Base-by-base conservation (phyloP, 2,329 filamentous ascomycete species). In the Beauveria sp. region DNA sequence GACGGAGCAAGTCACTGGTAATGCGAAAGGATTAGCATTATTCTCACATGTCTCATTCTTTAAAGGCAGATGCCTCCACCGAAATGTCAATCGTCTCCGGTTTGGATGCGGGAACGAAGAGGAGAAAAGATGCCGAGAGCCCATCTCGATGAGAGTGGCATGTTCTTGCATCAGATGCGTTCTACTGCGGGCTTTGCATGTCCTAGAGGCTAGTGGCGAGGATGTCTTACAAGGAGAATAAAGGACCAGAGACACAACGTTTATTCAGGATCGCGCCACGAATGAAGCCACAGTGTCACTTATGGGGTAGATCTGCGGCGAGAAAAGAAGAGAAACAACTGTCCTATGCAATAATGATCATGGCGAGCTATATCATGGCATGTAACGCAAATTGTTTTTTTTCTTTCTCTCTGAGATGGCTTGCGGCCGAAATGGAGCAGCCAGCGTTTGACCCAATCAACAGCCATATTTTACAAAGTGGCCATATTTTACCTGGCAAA, bases 401-500 rank as follows among this genome's bases (percentile, higher is more conserved):
- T 34, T 34, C 3, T 10, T 30, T 30, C 3, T 2, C 28, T 38
- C 16, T 28, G 52, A 54, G 38, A 43, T 54, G 52, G 38, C 52
- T 43, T 43, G 52, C 22, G 34, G 14, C 14, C 51, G 16, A 12
- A 20, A 54, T 43, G 51, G 51, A 43, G 52, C n/a, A 18, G 52
- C 24, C 22, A 43, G 16, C 3, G 38, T 8, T 4, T 9, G 52
- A 45, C 43, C 52, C 52, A 54, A 54, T 54, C 52, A 54, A 30
- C 38, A 26, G 24, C 38, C 8, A 8, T 20, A 12, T 3, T 28
- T n/a, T 5, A 24, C 42, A 47, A 56, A 47, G 54, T 56, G 42
- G 54, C 54, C 54, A 34, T 46, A 56, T 56, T 56, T 38, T 34
- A 46, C 54, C 54, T 56, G 26, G 54, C 5, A 56, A 56, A 56